Base-by-base conservation (phyloP, 805 yeast species). In the Ogataea siamensis region DNA sequence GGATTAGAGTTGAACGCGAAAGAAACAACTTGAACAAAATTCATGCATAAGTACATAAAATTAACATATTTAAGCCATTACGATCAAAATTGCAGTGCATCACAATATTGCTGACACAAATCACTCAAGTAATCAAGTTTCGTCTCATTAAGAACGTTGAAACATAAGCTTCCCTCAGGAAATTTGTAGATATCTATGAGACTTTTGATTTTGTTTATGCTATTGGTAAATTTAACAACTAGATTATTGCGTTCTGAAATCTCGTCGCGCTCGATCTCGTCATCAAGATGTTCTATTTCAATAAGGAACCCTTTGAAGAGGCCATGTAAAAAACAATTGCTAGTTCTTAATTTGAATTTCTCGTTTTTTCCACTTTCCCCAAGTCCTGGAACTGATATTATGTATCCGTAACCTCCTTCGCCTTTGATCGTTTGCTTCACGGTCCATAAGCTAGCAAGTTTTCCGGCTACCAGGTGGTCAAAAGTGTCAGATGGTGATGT, bases 311-410 rank as follows among this genome's bases (percentile, higher is more conserved):
- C 88, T 43, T 80, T 74, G 65, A 83, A 85, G 13, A 68, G 69
- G 1, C 95, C 94, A 54, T 83, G 88, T 10, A 84, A 67, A 34
- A 80, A 78, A 26, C 85, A 76, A 53, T 85, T 86, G 28, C 85
- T 80, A 0, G 88, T 74, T 26, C 87, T 64, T 3, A 86, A 63
- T 7, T 66, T 62, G 49, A 80, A 67, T 26, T 64, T 68, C 11
- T 80, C 82, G 32, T 63, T 58, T 12, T 42, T 27, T 32, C 40
- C 34, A 11, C 24, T 14, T 18, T 20, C 28, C 3, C 34, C 42
- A 4, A 51, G 42, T 3, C 56, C 39, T 2, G 58, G 54, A 18
- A 59, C 56, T 22, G 69, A 72, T 3, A 83, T 52, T 43, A 74
- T 73, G 53, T 80, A 85, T 5, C 76, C 73, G 37, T 72, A 71